Evolutionary conservation across 495 filamentous ascomycete species (phyloP), one percentile per base, ranked within the genome.

Genomic region (Cenococcum geophilum): DNA sequence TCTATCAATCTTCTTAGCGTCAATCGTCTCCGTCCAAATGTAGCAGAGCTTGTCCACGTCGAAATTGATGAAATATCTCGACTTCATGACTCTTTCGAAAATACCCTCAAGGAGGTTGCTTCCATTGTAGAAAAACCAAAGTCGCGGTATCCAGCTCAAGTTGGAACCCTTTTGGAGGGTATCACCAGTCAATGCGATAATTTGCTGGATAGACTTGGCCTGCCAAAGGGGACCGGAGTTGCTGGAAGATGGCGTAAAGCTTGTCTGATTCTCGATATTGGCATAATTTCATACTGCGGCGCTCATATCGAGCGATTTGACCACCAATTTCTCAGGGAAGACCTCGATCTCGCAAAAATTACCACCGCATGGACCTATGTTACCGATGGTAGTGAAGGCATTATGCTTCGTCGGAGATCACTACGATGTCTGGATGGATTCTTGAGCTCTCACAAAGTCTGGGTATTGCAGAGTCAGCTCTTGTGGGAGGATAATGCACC

Each of bases 291-390:
- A 5, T 61, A 61, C 52, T 55, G 51, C 25, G 59, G 51, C 20
- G 59, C 59, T 9, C 59, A 61, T 25, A 55, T 47, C 1, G 59
- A 61, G 21, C 59, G 59, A 18, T 61, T 61, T 32, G 59, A 61
- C 36, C 22, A 32, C 4, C 55, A 56, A 9, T 56, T 40, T 23
- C 52, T 61, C 32, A 49, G 20, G 1, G 59, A 61, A 47, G 52
- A 57, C 40, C 45, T 61, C 18, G 52, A 61, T 42, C 43, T 55
- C 34, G 59, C 59, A 12, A 61, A 61, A 49, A 56, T 61, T 23
- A 56, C 59, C 16, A 25, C 59, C n/a, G 59, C 59, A 11, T 61
- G 50, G 59, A 45, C 59, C 10, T 61, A 61, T 22, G 37, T 57
- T 50, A 48, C 51, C 20, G 59, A 61, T n/a, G 59, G 59, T 5